A percentile compares a stretch with the other conserved stretches of the same genome.
Evolutionary conservation across 2,329 filamentous ascomycete genomes (phyloP).

Genomic region (Aspergillaceae sp.): DNA sequence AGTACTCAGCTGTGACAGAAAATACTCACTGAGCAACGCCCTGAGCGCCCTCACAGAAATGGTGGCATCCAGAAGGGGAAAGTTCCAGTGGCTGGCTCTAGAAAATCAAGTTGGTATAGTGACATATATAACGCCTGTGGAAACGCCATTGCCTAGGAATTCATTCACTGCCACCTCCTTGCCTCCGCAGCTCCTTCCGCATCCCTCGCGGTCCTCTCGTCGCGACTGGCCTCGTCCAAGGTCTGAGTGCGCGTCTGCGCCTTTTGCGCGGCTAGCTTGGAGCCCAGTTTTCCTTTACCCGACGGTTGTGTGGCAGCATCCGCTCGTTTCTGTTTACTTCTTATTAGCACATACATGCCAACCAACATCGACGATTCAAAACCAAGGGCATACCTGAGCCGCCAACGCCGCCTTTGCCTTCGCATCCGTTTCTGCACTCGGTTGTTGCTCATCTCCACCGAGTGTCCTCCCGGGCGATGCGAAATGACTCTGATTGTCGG

Average conservation of each 20-base stretch:
- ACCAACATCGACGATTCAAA: neutral
- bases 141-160: neutral
- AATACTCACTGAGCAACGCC: too few species aligned
- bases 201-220: conserved; percentile 58
- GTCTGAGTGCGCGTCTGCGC: conserved; percentile 61
- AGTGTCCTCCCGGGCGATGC: conserved; percentile 53
- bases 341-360: neutral
- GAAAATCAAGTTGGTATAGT: too few species aligned
- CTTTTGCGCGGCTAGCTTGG: conserved; percentile 66
- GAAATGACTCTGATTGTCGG: conserved; percentile 30
- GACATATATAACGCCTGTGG: too few species aligned
- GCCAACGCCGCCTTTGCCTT: conserved; percentile 67
- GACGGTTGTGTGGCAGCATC: conserved; percentile 38
- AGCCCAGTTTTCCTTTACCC: conserved; percentile 57
- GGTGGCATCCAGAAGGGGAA: too few species aligned
- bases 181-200: conserved; percentile 55
- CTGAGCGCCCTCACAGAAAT: too few species aligned
- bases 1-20: too few species aligned
- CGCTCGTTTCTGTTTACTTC: conserved; percentile 52
- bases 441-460: conserved; percentile 41
- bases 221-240: conserved; percentile 58
- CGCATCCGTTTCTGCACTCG: conserved; percentile 44
- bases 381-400: conserved; percentile 60
- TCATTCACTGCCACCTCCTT: conserved; percentile 48
- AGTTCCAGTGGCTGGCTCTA: too few species aligned